Conservation (phyloP, 495 filamentous ascomycete species). For the Neurospora sp. region DNA sequence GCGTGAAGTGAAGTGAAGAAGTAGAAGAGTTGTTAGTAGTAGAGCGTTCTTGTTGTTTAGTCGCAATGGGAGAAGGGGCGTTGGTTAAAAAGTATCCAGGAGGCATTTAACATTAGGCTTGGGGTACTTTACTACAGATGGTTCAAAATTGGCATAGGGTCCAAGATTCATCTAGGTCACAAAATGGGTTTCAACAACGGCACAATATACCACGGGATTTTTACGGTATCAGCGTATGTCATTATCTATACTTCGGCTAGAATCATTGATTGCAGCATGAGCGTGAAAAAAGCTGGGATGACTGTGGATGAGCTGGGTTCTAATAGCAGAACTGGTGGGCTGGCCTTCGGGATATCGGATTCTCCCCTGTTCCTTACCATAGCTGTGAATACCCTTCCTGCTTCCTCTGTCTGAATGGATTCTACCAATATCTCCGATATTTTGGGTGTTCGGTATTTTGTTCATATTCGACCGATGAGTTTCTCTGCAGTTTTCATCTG, state of each 20-base stretch:
- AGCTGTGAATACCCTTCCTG: too few relatives aligned
- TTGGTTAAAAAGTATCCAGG: background rate
- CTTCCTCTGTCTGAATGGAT: too few relatives aligned
- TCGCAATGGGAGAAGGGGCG: background rate
- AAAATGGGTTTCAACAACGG: slow-evolving; percentile 26
- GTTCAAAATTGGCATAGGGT: background rate
- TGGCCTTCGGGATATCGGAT: background rate
- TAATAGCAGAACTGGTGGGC: background rate
- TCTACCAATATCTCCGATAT: too few relatives aligned
- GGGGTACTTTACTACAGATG: background rate
- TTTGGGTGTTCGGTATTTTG: too few relatives aligned
- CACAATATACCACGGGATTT: slow-evolving; percentile 1
- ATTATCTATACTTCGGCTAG: background rate
- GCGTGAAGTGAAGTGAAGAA: background rate
- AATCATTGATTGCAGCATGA: background rate
- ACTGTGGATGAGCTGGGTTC: background rate
- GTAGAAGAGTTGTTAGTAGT: background rate
- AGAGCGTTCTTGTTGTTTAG: background rate
- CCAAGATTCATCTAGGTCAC: slow-evolving; percentile 8
- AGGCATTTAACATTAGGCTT: background rate
- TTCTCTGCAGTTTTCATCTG: too few relatives aligned
- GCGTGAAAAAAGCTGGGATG: background rate
- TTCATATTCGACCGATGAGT: too few relatives aligned
- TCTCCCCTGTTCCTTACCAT: background rate
- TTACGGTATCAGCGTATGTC: background rate